Base-by-base conservation (phyloP, 768 basidiomycete species). In the Neoboletus brunneissimus region DNA sequence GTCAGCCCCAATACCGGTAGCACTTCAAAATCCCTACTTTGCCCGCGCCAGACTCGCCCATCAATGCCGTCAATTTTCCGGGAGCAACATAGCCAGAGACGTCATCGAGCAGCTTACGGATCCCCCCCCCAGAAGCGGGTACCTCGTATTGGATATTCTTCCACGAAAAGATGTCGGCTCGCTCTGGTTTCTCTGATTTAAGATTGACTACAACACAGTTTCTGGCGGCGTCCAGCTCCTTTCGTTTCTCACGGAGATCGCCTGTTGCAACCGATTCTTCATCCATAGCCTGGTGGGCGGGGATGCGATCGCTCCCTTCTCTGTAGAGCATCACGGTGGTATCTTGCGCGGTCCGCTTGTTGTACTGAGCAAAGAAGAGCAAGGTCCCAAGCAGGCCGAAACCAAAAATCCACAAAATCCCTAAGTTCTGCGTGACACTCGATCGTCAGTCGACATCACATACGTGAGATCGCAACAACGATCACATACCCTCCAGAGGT, bases 91-190 rank as follows among this genome's bases (percentile, higher is more conserved):
- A 82, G 6, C 80, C 80, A 42, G 74, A 76, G 18, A 82, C 74
- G 48, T 77, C 66, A 61, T 80, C 73, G 23, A 82, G 71, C 0
- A 82, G 66, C 31, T 64, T 72, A 22, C 80, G 74, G 31, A 84
- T 76, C 1, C 55, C 51, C 12, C 67, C 69, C 35, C 65, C 64
- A 0, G 59, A 47, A 44, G 71, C 63, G 2, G 80, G 78, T 2
- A 93, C 84, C 45, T 78, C 79, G 68, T 94, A 94, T 54, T 77
- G 75, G 47, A 92, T 62, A 56, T 84, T 74, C 49, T 83, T 79
- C 90, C 91, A 95, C 1, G 91, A 89, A 72, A 95, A 94, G 3
- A 86, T 75, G 57, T 86, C 78, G n/a, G 67, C 72, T 73, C 3
- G 29, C n/a, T 2, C 46, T 18, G 38, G 20, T 9, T 22, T 41